Percentiles rank a stretch among this genome's conserved stretches.
Evolutionary conservation across 106 monocot genomes (phyloP).

Genomic region (Dendrobium nobile): DNA sequence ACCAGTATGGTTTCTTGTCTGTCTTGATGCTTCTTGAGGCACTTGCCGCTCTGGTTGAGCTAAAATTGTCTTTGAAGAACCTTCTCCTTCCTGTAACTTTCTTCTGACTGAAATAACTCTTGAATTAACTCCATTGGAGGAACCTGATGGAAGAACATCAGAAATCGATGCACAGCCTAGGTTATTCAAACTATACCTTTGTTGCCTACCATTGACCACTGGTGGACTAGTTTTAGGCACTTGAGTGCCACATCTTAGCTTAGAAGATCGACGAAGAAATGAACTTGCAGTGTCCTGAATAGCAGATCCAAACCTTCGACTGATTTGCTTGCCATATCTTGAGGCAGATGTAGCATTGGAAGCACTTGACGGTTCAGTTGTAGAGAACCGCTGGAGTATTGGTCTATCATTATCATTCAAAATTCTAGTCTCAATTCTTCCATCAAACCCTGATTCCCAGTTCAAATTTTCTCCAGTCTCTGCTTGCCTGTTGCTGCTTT

Average conservation of each 20-base stretch:
- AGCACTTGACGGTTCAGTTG: constrained; percentile 2
- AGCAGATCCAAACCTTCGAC: constrained; percentile 3
- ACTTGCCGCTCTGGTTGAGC: constrained; percentile 4
- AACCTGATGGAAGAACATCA: constrained; percentile 37
- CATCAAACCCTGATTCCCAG: not conserved
- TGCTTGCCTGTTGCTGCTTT: constrained; percentile 22
- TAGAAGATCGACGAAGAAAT: constrained; percentile 14
- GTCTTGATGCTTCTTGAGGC: constrained; percentile 27
- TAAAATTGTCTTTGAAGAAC: constrained; percentile 14
- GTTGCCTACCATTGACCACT: constrained; percentile 13
- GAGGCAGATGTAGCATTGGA: constrained; percentile 9
- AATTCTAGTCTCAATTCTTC: constrained; percentile 1
- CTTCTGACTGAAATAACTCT: constrained; percentile 27
- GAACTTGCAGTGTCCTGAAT: constrained; percentile 21
- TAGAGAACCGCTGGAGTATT: constrained; percentile 1
- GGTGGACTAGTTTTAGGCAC: constrained; percentile 25
- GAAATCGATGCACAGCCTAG: constrained; percentile 36
- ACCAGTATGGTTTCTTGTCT: constrained; percentile 18
- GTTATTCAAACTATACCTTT: constrained; percentile 37
- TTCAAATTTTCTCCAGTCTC: constrained; percentile 6
- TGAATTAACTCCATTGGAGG: constrained; percentile 23
- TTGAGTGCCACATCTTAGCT: constrained; percentile 9
- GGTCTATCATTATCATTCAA: constrained; percentile 9
- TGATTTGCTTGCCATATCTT: constrained; percentile 22
- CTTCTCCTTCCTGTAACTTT: constrained; percentile 25